Evolutionary conservation across 2,329 filamentous ascomycete genomes (phyloP).

Genomic region (Penicillium sp.): DNA sequence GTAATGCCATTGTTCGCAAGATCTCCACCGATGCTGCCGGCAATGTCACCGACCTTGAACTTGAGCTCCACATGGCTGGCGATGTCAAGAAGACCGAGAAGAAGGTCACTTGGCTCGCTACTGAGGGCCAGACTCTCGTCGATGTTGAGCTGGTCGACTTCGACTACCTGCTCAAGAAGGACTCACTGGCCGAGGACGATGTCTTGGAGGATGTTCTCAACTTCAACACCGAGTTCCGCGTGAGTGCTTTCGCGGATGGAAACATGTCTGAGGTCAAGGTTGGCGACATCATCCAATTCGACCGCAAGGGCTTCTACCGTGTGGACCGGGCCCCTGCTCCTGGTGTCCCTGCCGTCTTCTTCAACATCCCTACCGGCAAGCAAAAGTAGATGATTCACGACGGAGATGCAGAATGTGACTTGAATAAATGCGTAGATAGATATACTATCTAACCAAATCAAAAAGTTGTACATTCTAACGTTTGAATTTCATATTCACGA

Average conservation of each 20-base stretch:
- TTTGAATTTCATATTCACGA: not conserved
- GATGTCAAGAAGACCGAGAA: slow-evolving; percentile 95
- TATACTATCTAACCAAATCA: not conserved
- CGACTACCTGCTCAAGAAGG: slow-evolving; percentile 92
- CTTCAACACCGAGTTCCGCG: slow-evolving; percentile 70
- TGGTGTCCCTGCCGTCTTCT: slow-evolving; percentile 63
- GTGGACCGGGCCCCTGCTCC: slow-evolving; percentile 67
- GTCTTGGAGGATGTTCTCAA: slow-evolving; percentile 81
- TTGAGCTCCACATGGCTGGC: slow-evolving; percentile 87
- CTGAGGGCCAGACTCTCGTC: slow-evolving; percentile 72
- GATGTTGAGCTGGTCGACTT: slow-evolving; percentile 89
- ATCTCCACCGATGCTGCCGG: slow-evolving; percentile 51
- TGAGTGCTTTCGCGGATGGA: slow-evolving; percentile 74
- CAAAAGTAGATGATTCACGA: slow-evolving; percentile 26
- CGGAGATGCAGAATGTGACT: not conserved
- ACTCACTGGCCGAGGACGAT: slow-evolving; percentile 87
- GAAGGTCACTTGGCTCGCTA: slow-evolving; percentile 92
- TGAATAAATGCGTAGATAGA: not conserved
- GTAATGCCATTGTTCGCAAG: slow-evolving; percentile 56
- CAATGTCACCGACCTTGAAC: slow-evolving; percentile 68
- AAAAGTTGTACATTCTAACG: not conserved
- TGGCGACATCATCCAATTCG: slow-evolving; percentile 92
- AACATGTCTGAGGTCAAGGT: slow-evolving; percentile 77
- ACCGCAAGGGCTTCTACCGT: slow-evolving; percentile 88
- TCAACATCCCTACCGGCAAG: slow-evolving; percentile 70